Conservation (phyloP, 169 alveolate species). For the Amoebophrya sp. region DNA sequence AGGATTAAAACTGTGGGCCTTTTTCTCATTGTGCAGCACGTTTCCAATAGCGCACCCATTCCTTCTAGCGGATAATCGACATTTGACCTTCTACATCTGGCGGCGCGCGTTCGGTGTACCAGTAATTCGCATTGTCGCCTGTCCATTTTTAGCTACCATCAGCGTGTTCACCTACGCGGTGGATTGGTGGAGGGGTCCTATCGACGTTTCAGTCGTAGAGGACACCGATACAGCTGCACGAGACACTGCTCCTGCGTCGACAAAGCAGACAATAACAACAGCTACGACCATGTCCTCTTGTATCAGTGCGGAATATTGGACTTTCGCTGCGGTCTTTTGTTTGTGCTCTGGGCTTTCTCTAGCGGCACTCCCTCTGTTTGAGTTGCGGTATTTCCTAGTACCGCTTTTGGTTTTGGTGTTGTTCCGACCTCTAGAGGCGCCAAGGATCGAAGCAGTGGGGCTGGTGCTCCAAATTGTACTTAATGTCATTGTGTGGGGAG, state of each 20-base stretch:
- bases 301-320: too few species aligned
- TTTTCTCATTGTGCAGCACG: background rate
- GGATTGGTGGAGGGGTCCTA: too few species aligned
- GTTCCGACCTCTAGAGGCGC: background rate
- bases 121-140: background rate
- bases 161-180: too few species aligned
- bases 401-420: background rate
- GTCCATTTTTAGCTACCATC: too few species aligned
- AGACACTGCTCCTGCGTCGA: too few species aligned
- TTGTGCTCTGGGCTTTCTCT: background rate
- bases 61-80: background rate
- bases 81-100: background rate
- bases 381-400: background rate
- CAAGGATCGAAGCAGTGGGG: background rate
- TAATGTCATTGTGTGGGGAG: background rate
- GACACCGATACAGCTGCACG: too few species aligned
- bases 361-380: background rate
- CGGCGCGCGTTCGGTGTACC: background rate
- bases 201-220: too few species aligned
- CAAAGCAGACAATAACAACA: too few species aligned
- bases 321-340: background rate
- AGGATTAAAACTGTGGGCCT: background rate
- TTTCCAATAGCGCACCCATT: background rate
- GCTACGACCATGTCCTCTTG: too few species aligned
- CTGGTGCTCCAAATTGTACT: background rate